These are phyloP conservation scores for Rhodotorula sp. DNA, from an alignment of 1,284 basidiomycete species.

Conservation along the genomic window DNA sequence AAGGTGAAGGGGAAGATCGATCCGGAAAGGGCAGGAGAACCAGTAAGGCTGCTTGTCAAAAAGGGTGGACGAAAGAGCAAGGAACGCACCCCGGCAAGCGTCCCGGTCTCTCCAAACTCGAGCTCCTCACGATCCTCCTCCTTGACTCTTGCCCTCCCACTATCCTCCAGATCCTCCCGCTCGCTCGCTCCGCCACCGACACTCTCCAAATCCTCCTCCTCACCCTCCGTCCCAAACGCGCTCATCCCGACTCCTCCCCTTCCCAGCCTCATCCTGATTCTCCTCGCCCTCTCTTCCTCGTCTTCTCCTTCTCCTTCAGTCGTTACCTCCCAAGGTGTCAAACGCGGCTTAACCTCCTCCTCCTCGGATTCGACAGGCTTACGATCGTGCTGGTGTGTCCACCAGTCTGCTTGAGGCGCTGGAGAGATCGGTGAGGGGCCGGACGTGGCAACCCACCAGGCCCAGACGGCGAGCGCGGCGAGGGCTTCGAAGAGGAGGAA, in stretches of 20 bases:
- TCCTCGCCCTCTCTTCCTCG: not conserved
- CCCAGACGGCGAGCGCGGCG: constrained; percentile 7
- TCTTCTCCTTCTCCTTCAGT: not conserved
- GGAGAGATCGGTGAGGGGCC: not conserved
- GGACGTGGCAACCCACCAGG: not conserved
- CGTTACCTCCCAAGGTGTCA: not conserved
- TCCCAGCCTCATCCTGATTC: constrained; percentile 3
- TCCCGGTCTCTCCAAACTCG: not conserved
- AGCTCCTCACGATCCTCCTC: not conserved
- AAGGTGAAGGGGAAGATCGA: not conserved
- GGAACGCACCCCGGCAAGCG: not conserved
- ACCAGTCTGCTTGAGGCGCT: not conserved
- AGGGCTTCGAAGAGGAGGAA: constrained; percentile 12
- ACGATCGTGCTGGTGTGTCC: not conserved
- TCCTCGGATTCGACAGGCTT: not conserved
- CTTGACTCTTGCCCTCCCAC: not conserved
- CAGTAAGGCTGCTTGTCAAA: too few relatives aligned
- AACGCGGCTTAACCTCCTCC: constrained; percentile 1
- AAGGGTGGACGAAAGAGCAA: too few relatives aligned
- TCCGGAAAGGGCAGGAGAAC: too few relatives aligned
- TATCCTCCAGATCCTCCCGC: not conserved
- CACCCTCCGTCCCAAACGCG: not conserved
- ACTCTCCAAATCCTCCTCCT: not conserved
- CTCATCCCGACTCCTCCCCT: constrained; percentile 15
- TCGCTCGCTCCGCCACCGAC: not conserved